phyloP scores from a whole-genome alignment of 106 monocot species.

The Gastrodia elata region DNA sequence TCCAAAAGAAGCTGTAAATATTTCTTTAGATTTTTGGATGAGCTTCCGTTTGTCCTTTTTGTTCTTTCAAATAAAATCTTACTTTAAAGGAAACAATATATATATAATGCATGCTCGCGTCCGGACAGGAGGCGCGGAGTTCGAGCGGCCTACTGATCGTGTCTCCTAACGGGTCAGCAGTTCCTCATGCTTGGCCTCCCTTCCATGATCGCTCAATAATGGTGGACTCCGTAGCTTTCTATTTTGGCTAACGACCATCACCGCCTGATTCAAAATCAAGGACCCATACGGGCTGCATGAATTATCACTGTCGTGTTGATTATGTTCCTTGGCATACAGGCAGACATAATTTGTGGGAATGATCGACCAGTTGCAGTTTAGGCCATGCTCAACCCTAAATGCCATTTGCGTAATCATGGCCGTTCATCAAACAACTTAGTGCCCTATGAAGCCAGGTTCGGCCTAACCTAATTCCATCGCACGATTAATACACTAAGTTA shows the following conservation, averaged over 20 bases:
- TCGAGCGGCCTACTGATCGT: background rate
- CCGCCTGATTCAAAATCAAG: background rate
- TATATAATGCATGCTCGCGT: background rate
- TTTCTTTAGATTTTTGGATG: too few species aligned
- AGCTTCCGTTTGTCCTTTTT: too few species aligned
- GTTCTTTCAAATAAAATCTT: too few species aligned
- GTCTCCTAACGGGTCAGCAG: background rate
- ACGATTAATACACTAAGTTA: too few species aligned
- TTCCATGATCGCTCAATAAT: background rate
- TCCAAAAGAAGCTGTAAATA: too few species aligned
- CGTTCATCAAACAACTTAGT: background rate
- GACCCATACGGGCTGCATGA: background rate
- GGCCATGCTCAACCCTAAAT: background rate
- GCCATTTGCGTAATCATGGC: background rate
- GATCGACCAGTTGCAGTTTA: background rate
- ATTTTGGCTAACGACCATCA: background rate
- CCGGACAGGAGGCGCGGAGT: background rate
- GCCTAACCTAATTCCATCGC: too few species aligned
- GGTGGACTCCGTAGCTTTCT: background rate
- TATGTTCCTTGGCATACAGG: background rate
- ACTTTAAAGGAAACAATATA: too few species aligned
- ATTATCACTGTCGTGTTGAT: slow-evolving; percentile 1
- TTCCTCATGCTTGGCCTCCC: background rate
- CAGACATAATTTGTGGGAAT: background rate
- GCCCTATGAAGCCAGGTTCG: too few species aligned